Percentiles rank a stretch among this genome's conserved stretches.
Evolutionary conservation across 208 protist genomes (phyloP).

Genomic region (Acanthamoeba castellanii): DNA sequence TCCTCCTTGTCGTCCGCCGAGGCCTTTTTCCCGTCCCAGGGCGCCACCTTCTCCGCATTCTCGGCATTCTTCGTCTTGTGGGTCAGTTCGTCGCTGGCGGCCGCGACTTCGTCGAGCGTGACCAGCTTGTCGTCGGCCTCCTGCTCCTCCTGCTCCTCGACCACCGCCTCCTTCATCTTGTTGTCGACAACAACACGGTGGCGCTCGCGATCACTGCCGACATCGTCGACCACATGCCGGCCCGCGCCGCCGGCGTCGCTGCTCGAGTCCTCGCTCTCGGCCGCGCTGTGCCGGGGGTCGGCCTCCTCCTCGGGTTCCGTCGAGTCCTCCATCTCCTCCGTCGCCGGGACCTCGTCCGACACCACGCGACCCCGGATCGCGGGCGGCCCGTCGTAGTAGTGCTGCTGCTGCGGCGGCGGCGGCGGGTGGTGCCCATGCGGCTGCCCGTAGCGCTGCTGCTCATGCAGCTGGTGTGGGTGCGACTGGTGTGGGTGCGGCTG

Average conservation of each 20-base stretch:
- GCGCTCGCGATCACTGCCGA: too few relatives aligned
- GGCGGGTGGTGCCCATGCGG: background rate
- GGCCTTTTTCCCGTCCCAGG: background rate
- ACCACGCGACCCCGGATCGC: background rate
- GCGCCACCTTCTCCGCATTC: too few relatives aligned
- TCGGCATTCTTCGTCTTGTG: background rate
- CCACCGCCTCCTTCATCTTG: too few relatives aligned
- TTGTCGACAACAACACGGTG: too few relatives aligned
- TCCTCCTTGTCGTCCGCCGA: background rate
- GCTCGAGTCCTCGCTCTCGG: background rate
- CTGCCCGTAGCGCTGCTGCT: background rate
- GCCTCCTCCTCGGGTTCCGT: constrained; percentile 5
- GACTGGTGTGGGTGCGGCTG: background rate
- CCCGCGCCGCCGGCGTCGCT: too few relatives aligned
- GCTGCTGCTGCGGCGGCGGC: background rate
- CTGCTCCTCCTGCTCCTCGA: too few relatives aligned
- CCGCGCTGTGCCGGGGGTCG: background rate
- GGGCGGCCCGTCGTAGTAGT: background rate
- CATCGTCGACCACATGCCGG: too few relatives aligned
- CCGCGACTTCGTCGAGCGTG: background rate
- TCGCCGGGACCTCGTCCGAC: background rate
- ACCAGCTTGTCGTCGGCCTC: background rate
- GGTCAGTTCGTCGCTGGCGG: background rate
- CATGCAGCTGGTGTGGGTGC: background rate
- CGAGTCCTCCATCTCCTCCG: background rate